Evolutionary conservation across 345 rosid species (phyloP).

Genomic region (Anacardium occidentale): DNA sequence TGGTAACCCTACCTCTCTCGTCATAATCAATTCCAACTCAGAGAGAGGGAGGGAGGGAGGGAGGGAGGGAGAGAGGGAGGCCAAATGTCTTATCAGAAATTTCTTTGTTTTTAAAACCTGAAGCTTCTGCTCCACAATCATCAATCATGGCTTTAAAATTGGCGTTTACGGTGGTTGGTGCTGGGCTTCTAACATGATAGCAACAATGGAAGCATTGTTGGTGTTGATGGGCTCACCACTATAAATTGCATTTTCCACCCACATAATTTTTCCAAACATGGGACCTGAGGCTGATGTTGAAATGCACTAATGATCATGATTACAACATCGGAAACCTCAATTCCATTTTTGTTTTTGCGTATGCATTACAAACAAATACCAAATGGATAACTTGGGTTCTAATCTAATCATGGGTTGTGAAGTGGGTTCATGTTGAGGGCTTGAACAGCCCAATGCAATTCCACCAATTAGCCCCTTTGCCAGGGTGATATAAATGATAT

Average conservation of each 20-base stretch:
- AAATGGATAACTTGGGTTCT: background rate
- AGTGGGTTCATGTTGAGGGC: background rate
- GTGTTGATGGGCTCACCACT: conserved; percentile 14
- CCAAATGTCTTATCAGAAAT: conserved; percentile 15
- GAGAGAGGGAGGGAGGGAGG: too few relatives aligned
- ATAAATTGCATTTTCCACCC: background rate
- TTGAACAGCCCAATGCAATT: background rate
- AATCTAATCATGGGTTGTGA: background rate
- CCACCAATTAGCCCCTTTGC: background rate
- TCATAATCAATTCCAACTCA: background rate
- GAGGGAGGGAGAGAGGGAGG: too few relatives aligned
- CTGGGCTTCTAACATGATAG: conserved; percentile 18
- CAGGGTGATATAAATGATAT: too few relatives aligned
- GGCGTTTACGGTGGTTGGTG: conserved; percentile 13
- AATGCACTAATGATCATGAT: background rate
- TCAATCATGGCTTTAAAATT: conserved; percentile 25
- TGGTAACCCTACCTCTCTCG: conserved; percentile 5
- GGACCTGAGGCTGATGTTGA: conserved; percentile 14
- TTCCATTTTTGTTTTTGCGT: background rate
- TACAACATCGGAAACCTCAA: background rate
- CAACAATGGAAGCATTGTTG: conserved; percentile 8
- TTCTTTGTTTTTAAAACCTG: background rate
- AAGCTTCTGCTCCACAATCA: conserved; percentile 28
- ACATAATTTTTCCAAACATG: background rate
- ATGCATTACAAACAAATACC: too few relatives aligned